These are phyloP conservation scores for Helotiales sp. DNA, from an alignment of 2,329 filamentous ascomycete species.

Conservation along the genomic window DNA sequence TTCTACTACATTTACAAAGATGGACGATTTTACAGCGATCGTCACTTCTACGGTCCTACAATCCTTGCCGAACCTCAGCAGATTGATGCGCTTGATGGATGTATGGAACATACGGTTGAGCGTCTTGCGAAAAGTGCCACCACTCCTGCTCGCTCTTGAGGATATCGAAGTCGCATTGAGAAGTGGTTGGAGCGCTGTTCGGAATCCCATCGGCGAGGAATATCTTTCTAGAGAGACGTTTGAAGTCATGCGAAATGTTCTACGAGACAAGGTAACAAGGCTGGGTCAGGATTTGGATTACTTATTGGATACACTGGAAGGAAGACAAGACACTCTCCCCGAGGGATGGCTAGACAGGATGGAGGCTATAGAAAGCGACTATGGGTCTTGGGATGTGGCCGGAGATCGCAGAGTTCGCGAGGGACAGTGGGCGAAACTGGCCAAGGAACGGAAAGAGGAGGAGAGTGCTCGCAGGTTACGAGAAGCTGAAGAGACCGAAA, in stretches of 20 bases:
- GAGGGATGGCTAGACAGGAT: conserved; percentile 86
- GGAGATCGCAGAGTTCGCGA: conserved; percentile 75
- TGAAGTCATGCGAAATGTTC: conserved; percentile 57
- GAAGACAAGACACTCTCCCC: conserved; percentile 78
- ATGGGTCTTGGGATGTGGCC: conserved; percentile 76
- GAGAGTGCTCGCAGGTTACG: conserved; percentile 30
- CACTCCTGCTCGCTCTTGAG: conserved; percentile 64
- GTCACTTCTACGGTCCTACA: conserved; percentile 92
- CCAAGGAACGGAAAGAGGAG: conserved; percentile 26
- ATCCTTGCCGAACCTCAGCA: conserved; percentile 77
- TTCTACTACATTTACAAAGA: conserved; percentile 61
- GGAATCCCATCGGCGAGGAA: conserved; percentile 10
- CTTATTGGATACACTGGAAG: conserved; percentile 86
- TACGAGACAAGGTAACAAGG: conserved; percentile 68
- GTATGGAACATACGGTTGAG: conserved; percentile 76
- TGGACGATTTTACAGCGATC: conserved; percentile 89
- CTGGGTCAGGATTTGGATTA: conserved; percentile 75
- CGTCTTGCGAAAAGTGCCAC: conserved; percentile 72
- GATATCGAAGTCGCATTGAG: conserved; percentile 65
- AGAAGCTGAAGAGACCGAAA: conserved; percentile 19
- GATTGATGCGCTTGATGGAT: conserved; percentile 69
- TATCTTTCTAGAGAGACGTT: conserved; percentile 43
- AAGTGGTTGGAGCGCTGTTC: conserved; percentile 65
- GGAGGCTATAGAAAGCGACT: conserved; percentile 75
- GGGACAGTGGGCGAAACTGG: conserved; percentile 51